phyloP scores from a whole-genome alignment of 805 yeast species.

The Pichia scutulata region DNA sequence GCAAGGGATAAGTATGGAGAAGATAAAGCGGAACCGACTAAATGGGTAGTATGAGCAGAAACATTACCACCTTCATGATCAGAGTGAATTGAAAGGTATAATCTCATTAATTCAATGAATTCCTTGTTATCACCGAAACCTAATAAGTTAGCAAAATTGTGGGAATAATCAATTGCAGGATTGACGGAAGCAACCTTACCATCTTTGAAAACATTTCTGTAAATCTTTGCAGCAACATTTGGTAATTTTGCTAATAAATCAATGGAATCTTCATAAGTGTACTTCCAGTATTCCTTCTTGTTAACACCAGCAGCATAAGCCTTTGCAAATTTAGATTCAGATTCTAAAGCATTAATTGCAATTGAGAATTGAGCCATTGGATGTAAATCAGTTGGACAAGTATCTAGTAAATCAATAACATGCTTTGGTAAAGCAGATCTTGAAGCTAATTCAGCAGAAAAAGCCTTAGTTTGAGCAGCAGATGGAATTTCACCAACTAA shows the following conservation, averaged over 20 bases:
- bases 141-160: conserved; percentile 49
- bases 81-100: conserved; percentile 74
- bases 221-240: conserved; percentile 71
- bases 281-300: conserved; percentile 80
- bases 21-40: conserved; percentile 76
- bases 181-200: conserved; percentile 54
- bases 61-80: conserved; percentile 92
- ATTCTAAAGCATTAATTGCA: conserved; percentile 74
- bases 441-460: conserved; percentile 71
- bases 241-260: conserved; percentile 79
- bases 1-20: conserved; percentile 73
- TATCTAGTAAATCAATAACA: conserved; percentile 64
- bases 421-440: conserved; percentile 73
- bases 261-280: conserved; percentile 73
- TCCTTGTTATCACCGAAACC: conserved; percentile 57
- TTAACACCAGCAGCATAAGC: conserved; percentile 79
- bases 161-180: conserved; percentile 57
- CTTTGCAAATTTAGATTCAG: conserved; percentile 76
- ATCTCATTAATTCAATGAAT: conserved; percentile 72
- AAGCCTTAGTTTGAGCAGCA: conserved; percentile 58
- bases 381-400: conserved; percentile 67
- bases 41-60: conserved; percentile 79
- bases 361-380: conserved; percentile 89
- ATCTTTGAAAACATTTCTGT: conserved; percentile 78
- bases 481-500: conserved; percentile 81